Conservation (phyloP, 2,329 filamentous ascomycete genomes). For the Penicillium sp. region DNA sequence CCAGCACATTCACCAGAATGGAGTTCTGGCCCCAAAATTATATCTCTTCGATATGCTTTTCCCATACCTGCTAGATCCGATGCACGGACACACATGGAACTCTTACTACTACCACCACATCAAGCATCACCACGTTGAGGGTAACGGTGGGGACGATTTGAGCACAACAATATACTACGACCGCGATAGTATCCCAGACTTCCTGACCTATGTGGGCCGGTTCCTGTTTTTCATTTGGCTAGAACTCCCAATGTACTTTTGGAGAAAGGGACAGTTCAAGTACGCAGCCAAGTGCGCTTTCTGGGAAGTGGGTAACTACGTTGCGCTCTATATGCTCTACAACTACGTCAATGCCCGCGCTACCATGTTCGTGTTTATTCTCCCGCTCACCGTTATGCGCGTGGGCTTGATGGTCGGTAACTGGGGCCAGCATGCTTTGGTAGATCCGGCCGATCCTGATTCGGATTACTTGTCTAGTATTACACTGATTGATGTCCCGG, state of each 20-base stretch:
- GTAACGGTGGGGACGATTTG: conserved; percentile 72
- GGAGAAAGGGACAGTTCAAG: conserved; percentile 57
- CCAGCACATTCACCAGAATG: conserved; percentile 77
- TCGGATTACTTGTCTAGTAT: conserved; percentile 78
- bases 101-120: conserved; percentile 83
- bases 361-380: conserved; percentile 62
- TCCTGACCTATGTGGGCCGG: conserved; percentile 68
- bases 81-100: conserved; percentile 84
- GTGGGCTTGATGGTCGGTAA: conserved; percentile 77
- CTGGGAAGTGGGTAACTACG: conserved; percentile 62
- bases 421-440: conserved; percentile 80
- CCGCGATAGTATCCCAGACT: conserved; percentile 64
- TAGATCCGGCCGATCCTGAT: conserved; percentile 70
- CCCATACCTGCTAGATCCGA: conserved; percentile 70
- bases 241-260: conserved; percentile 72
- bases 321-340: conserved; percentile 52
- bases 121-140: conserved; percentile 81
- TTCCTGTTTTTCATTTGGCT: conserved; percentile 74
- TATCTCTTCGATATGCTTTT: conserved; percentile 62
- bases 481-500: conserved; percentile 73
- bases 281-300: conserved; percentile 56
- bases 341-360: conserved; percentile 52
- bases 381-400: conserved; percentile 66
- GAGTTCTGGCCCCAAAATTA: conserved; percentile 59
- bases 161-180: conserved; percentile 75